Base-by-base conservation (phyloP, 169 alveolate genomes). In the Plasmodium yoelii region DNA sequence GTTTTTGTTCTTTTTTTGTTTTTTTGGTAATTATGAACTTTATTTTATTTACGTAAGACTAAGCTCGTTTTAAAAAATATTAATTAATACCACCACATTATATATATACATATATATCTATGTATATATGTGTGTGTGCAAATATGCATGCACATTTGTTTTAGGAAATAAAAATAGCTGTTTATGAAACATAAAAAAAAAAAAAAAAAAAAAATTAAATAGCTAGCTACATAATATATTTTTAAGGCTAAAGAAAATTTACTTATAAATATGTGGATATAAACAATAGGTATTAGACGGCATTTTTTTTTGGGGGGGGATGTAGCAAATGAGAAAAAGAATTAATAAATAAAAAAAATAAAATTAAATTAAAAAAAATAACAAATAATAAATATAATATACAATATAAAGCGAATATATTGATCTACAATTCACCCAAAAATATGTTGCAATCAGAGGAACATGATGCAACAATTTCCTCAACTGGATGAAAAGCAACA, bases 401-500 rank as follows among this genome's bases (percentile, higher is more conserved):
- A 34, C 39, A 28, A 28, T 28, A 28, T 3, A 28, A 6, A 34
- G 7, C 5, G 6, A 34, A 7, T 34, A 34, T 34, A 34, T 34
- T 34, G 42, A 34, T 34, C 42, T 34, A 34, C 5, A 95, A 71
- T 49, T 95, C 97, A 1, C 97, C 97, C 75, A 95, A 64, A 75
- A 90, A 93, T 18, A 94, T 59, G 51, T 95, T 92, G 49, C 88
- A 55, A 75, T 95, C 97, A 5, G 95, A 91, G 24, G 95, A 91
- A 28, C 94, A 93, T 2, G 97, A 94, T 12, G 96, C 97, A 12
- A 95, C 88, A 0, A 95, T 93, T 2, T 95, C 96, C 64, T 94
- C 95, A 12, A 55, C 60, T 0, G 97, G 97, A 65, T 94, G 97
- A 59, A 95, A 89, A 0, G 88, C 88, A 19, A 94, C 97, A 56